Base-by-base conservation (phyloP, 495 filamentous ascomycete genomes). In the Podospora tetraspora region DNA sequence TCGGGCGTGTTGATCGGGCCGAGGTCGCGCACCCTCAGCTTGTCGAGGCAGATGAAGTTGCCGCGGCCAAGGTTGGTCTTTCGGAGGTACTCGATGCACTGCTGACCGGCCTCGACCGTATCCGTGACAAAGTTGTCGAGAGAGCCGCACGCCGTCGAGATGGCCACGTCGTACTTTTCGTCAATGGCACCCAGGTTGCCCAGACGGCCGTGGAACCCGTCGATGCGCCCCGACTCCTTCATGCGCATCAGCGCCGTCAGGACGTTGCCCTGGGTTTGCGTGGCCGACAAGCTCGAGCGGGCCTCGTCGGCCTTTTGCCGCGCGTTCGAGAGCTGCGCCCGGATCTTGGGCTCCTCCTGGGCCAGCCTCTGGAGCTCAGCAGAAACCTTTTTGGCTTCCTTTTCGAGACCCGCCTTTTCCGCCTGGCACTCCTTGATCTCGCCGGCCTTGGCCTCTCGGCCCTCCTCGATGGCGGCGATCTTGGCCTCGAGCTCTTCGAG, bases 11-110 rank as follows among this genome's bases (percentile, higher is more conserved):
- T 85, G 65, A 97, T 92, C 0, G 84, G 80, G 3, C 85, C 87
- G 66, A 97, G 80, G 74, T 97, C 90, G 59, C 90, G 86, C 59
- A 84, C 81, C 34, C 92, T 84, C 24, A 97, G 84, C 69, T 94
- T 92, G 75, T 98, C 91, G 3, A 99, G 86, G 68, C 94, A 91
- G 73, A 98, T 98, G 75, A 99, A 96, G 79, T 96, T 96, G 30
- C 93, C 95, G 75, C 96, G 87, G n/a, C 95, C 95, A 25, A 98
- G 89, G 73, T 97, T 97, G 70, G 96, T 98, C 82, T 98, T 98
- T 25, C 95, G 88, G 21, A 99, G 85, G 75, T 98, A 94, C 71
- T 98, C 94, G 73, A 99, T 97, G 76, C 96, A 98, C 73, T 97
- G 93, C 77, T 97, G 94, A 62, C 93, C 96, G 60, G 91, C 91